Evolutionary conservation across 306 rosid genomes (phyloP), one percentile per base, ranked within the genome.

Genomic region (Dicorynia guianensis): DNA sequence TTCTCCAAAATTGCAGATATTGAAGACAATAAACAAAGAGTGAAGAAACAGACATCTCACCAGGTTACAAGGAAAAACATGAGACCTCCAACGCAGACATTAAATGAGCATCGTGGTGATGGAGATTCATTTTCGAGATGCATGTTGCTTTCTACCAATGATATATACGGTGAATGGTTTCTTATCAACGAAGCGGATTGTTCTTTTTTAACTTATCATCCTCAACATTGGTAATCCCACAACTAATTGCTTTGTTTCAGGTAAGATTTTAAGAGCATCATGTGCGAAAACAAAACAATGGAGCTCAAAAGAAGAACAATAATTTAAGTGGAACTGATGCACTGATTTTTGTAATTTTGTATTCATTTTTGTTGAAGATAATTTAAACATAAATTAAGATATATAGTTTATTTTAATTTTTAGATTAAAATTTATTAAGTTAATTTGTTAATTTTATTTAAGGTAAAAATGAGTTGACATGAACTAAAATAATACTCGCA

Each of bases 11-110:
- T 76, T 64, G 48, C 42, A 54, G 80, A 73, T 38, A 30, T 75
- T 77, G 80, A 86, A 76, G 75, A 77, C 40, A 76, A 83, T 74
- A 75, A 80, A 93, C 38, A 56, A 89, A 11, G 63, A 44, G 67
- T 7, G 71, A 66, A 84, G 75, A 83, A 86, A 93, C 97, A 90
- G 97, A 93, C 97, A 93, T 93, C 87, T 86, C 89, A 87, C 89
- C 91, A 83, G 65, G 63, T 79, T 84, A 75, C 78, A 83, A 86
- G 90, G 82, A 69, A 83, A 81, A 80, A 86, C 88, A 83, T 78
- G 90, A 87, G 89, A 48, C 76, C 77, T 84, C 86, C 89, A 72
- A 89, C 47, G 86, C 74, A 5, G 48, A 71, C 91, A 89, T 86
- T 89, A 59, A 91, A 89, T 83, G 95, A 76, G 86, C 91, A 76